phyloP scores from a whole-genome alignment of 192 early-diverging fungal genomes.

The Backusella liffmaniae region DNA sequence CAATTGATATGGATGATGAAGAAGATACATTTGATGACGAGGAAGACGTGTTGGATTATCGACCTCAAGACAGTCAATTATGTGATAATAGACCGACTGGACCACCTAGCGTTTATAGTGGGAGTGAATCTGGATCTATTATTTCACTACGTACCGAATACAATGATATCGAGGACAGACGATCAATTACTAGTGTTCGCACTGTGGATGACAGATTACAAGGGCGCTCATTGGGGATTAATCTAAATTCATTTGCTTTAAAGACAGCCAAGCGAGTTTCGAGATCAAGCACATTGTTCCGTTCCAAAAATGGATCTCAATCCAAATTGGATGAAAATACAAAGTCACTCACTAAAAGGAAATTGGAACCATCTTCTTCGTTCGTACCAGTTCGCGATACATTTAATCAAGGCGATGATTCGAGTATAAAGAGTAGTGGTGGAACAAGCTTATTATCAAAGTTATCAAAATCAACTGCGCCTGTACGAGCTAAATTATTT shows the following conservation, averaged over 20 bases:
- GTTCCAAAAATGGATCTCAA: slow-evolving; percentile 10
- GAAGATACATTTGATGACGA: slow-evolving; percentile 6
- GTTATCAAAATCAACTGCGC: slow-evolving; percentile 35
- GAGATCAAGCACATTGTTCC: slow-evolving; percentile 11
- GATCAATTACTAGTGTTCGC: slow-evolving; percentile 18
- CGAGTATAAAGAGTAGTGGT: neutral
- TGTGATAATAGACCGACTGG: slow-evolving; percentile 7
- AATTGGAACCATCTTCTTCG: slow-evolving; percentile 5
- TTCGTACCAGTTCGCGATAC: neutral
- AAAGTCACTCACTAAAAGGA: slow-evolving; percentile 8
- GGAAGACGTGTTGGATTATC: slow-evolving; percentile 22
- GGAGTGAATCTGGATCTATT: slow-evolving; percentile 23
- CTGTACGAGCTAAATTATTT: slow-evolving; percentile 34
- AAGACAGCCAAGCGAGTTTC: slow-evolving; percentile 17
- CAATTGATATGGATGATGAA: neutral
- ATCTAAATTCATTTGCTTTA: slow-evolving; percentile 11
- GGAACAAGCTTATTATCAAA: slow-evolving; percentile 28
- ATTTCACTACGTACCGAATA: slow-evolving; percentile 29
- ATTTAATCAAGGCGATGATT: neutral
- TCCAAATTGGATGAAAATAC: neutral
- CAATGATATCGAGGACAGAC: slow-evolving; percentile 24
- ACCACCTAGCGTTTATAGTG: slow-evolving; percentile 12
- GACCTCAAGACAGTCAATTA: slow-evolving; percentile 10
- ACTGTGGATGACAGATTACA: slow-evolving; percentile 19
- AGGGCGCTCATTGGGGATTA: neutral